Evolutionary conservation across 371 early-diverging fungal genomes (phyloP), one percentile per base, ranked within the genome.

Genomic region (Circinella minor): DNA sequence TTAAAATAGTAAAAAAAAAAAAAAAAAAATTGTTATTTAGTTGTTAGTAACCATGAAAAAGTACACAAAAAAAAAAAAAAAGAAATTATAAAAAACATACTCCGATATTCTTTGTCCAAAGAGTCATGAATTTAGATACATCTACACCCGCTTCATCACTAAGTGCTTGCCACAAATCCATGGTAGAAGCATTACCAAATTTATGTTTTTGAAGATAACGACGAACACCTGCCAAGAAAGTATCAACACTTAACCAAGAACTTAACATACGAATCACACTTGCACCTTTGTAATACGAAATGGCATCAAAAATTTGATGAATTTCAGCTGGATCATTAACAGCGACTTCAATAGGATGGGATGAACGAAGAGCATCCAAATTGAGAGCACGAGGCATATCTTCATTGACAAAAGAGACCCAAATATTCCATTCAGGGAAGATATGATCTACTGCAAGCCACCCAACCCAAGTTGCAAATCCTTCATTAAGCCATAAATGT

Each of bases 401-500:
- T 69, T 89, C 88, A 36, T 83, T 88, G 60, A 95, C 83, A 78
- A 96, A 97, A 37, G 86, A 85, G 14, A 91, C 91, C 91, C 92
- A 93, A 20, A 92, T 86, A 72, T 92, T 85, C 93, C 92, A 92
- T 54, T 81, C 87, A 39, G 93, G 93, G 86, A 91, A 92, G 66
- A 94, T 78, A 70, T 91, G 80, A 72, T 92, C 90, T 5, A 91
- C 89, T 14, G 95, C 94, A 73, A 95, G 77, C 85, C 90, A 89
- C 7, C 95, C 95, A 17, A 95, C 95, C 88, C 88, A 89, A n/a
- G 96, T 96, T 2, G 96, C 98, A 79, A 96, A 98, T 27, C 96
- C 96, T 83, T 98, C 98, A 74, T 98, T 98, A 71, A 98, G 83
- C 97, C 96, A 96, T 48, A 97, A 84, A 76, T 95, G 94, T 69